A percentile compares a stretch with the other conserved stretches of the same genome.
Conservation (phyloP, 2,329 filamentous ascomycete genomes). For the Truncatella angustata region DNA sequence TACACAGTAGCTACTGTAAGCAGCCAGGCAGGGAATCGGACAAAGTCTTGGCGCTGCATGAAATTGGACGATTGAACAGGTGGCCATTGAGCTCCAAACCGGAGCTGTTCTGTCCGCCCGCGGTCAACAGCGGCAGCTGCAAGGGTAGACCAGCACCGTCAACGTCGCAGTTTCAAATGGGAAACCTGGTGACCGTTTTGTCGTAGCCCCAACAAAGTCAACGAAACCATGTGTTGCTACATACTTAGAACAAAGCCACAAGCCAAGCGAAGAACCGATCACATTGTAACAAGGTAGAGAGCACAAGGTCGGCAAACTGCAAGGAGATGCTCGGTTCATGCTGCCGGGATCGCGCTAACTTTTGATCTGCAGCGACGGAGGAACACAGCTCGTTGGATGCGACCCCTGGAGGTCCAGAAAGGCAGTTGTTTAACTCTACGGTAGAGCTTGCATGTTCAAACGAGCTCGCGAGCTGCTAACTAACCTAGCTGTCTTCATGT, state of each 20-base stretch:
- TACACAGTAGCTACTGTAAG: no score
- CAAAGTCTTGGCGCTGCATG: constrained; percentile 4
- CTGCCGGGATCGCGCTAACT: not conserved
- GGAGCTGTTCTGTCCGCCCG: not conserved
- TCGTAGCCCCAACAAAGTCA: not conserved
- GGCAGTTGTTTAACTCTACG: not conserved
- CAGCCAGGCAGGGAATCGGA: no score
- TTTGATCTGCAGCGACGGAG: constrained; percentile 1
- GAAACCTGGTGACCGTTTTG: not conserved
- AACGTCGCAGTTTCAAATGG: not conserved
- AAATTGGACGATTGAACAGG: constrained; percentile 7
- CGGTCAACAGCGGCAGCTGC: not conserved
- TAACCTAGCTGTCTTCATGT: no score
- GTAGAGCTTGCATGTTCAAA: not conserved
- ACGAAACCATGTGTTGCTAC: not conserved
- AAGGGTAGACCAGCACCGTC: not conserved
- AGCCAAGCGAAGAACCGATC: no score
- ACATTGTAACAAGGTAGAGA: no score
- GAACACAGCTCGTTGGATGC: no score
- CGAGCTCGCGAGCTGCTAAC: no score
- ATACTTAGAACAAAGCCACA: no score
- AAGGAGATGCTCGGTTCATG: constrained; percentile 4
- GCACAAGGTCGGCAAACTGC: not conserved
- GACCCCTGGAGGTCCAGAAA: not conserved
- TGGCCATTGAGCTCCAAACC: constrained; percentile 4